A percentile compares a stretch with the other conserved stretches of the same genome.
Conservation (phyloP, 1,139 yeast genomes). For the Debaryomyces nepalensis region DNA sequence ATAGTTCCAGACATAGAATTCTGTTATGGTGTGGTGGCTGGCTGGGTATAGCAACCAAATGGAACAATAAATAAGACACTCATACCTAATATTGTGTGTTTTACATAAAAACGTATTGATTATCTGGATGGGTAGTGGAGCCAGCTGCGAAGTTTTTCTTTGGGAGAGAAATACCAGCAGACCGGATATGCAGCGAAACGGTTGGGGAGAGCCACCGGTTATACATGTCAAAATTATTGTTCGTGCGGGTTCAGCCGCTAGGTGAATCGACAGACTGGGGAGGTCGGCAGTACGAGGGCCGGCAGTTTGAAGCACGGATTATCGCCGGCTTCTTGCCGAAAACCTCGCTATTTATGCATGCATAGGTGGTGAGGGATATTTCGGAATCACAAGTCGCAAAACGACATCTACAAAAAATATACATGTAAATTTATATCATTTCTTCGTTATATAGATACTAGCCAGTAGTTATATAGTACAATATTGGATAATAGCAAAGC, state of each 20-base stretch:
- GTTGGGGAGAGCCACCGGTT: background rate
- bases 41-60: no score
- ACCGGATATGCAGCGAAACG: conserved; percentile 8
- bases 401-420: no score
- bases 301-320: conserved; percentile 2
- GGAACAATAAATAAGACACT: no score
- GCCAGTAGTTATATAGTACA: conserved; percentile 2
- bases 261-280: background rate
- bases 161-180: background rate
- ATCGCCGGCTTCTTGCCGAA: no score
- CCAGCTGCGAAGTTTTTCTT: background rate
- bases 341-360: no score
- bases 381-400: no score
- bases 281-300: background rate
- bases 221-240: conserved; percentile 5
- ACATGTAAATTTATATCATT: no score
- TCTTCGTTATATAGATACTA: conserved; percentile 8
- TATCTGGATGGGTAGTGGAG: conserved; percentile 3
- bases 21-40: no score
- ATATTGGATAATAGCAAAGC: background rate
- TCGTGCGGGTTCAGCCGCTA: conserved; percentile 5
- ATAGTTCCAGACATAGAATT: no score
- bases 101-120: no score
- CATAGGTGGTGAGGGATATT: conserved; percentile 4
- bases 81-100: no score